These are phyloP conservation scores for Ophidiomyces ophidiicola DNA, from an alignment of 2,329 filamentous ascomycete species.

Conservation along the genomic window DNA sequence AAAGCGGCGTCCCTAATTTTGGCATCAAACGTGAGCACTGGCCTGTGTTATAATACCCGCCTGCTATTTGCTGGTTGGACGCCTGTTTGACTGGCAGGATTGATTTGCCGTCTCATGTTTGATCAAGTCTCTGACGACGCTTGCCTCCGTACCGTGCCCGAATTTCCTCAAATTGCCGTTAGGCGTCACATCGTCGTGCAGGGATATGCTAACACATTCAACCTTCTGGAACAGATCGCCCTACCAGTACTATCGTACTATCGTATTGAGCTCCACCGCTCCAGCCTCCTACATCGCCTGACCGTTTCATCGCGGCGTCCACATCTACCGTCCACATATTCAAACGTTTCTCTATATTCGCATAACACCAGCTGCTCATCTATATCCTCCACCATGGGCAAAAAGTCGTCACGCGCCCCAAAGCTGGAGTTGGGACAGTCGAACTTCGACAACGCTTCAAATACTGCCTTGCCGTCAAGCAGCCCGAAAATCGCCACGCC, in stretches of 20 bases:
- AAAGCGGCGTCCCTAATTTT: no score
- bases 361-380: constrained; percentile 7
- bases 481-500: constrained; percentile 11
- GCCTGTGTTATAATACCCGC: background rate
- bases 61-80: background rate
- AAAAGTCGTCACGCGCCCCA: constrained; percentile 13
- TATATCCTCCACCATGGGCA: constrained; percentile 14
- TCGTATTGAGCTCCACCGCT: background rate
- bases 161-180: background rate
- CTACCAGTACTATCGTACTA: background rate
- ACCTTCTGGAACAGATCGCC: constrained; percentile 6
- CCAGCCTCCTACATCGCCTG: background rate
- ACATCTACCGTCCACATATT: background rate
- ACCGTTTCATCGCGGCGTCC: constrained; percentile 5
- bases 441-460: constrained; percentile 11
- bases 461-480: constrained; percentile 5
- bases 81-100: constrained; percentile 1
- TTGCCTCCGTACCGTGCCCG: background rate
- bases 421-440: constrained; percentile 13
- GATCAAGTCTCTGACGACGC: background rate
- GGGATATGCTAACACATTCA: constrained; percentile 7
- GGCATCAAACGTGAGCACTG: no score
- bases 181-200: constrained; percentile 3
- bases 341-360: constrained; percentile 5
- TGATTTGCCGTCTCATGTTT: constrained; percentile 7